phyloP scores from a whole-genome alignment of 2,329 filamentous ascomycete species.

The Botrytis sinoallii region DNA sequence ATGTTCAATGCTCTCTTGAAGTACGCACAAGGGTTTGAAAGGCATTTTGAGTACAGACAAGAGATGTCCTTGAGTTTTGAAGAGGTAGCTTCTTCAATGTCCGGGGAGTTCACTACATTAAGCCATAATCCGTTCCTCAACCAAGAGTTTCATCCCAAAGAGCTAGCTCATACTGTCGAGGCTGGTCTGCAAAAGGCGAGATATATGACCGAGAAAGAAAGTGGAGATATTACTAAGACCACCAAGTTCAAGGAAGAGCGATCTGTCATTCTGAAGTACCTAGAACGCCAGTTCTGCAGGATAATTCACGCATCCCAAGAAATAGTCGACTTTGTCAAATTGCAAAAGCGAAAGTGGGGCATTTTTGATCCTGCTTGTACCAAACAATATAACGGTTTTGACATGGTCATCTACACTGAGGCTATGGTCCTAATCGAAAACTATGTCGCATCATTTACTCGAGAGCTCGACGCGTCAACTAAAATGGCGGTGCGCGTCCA shows the following conservation, averaged over 20 bases:
- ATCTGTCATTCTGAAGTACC: not conserved
- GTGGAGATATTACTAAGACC: not conserved
- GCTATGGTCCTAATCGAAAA: not conserved
- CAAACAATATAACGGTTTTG: not conserved
- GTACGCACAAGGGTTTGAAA: not conserved
- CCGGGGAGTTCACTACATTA: not conserved
- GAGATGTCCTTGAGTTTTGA: not conserved
- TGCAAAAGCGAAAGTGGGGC: not conserved
- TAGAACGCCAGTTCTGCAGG: not conserved
- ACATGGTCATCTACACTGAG: not conserved
- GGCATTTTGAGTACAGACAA: not conserved
- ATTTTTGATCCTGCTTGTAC: not conserved
- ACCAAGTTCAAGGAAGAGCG: not conserved
- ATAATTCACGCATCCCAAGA: not conserved
- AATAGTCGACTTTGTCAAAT: not conserved
- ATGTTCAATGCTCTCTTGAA: not conserved
- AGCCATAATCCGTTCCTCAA: not conserved
- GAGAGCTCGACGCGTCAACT: not conserved
- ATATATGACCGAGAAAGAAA: not conserved
- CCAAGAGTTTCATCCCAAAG: not conserved
- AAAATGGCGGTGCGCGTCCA: not conserved
- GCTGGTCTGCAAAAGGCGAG: not conserved
- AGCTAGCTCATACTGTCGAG: not conserved
- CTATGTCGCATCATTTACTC: not conserved
- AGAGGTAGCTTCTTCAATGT: too few species aligned